Conservation (phyloP, 495 filamentous ascomycete species). For the Podospora pseudocomata region DNA sequence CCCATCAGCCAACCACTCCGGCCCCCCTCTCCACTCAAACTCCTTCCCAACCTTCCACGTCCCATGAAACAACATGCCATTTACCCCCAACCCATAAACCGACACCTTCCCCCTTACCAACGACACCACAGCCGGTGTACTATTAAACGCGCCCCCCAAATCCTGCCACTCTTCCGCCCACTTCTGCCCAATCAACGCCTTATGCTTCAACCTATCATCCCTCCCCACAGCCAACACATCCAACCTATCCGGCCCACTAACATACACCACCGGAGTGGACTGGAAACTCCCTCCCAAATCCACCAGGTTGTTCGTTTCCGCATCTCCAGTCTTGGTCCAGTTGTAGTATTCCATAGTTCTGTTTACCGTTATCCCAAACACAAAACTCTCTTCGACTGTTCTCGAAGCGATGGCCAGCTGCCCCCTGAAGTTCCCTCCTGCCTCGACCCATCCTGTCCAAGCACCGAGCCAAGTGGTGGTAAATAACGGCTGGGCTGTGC, state of each 20-base stretch:
- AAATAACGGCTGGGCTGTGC: background rate
- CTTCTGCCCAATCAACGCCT: background rate
- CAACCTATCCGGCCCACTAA: background rate
- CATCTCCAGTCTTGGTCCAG: background rate
- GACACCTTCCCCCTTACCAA: background rate
- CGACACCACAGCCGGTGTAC: conserved; percentile 2
- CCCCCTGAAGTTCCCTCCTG: background rate
- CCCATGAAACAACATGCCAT: conserved; percentile 1
- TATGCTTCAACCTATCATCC: conserved; percentile 4
- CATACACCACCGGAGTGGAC: background rate
- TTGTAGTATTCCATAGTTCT: conserved; percentile 5
- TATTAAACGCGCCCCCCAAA: conserved; percentile 7
- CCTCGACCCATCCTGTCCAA: background rate
- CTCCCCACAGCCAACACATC: conserved; percentile 10
- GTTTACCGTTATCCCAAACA: conserved; percentile 6
- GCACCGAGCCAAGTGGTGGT: background rate
- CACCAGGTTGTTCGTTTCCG: background rate
- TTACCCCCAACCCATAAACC: background rate
- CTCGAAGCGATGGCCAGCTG: background rate
- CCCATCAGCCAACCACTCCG: conserved; percentile 1
- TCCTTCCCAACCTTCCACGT: background rate
- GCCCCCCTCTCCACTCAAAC: conserved; percentile 1
- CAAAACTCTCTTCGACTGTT: background rate
- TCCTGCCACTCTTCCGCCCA: conserved; percentile 5
- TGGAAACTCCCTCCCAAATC: background rate